These are phyloP conservation scores for Tetracladium setigerum DNA, from an alignment of 495 filamentous ascomycete species.

Conservation along the genomic window DNA sequence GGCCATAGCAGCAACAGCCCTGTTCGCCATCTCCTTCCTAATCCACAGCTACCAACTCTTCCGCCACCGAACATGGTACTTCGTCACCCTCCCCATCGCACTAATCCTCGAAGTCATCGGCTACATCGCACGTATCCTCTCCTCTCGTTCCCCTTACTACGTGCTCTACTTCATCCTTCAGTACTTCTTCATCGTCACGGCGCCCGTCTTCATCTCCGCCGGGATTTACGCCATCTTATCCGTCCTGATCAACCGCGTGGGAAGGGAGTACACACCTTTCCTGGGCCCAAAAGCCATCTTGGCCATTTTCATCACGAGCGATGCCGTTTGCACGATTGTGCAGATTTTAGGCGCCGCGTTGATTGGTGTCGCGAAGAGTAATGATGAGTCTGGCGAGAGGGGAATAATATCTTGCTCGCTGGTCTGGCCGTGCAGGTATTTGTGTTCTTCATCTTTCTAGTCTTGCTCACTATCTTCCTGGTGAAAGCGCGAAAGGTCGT, in stretches of 20 bases:
- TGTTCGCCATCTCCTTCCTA: constrained; percentile 24
- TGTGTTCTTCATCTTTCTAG: constrained; percentile 39
- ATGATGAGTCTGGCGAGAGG: constrained; percentile 30
- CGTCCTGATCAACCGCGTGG: constrained; percentile 31
- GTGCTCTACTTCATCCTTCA: constrained; percentile 47
- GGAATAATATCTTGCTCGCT: constrained; percentile 45
- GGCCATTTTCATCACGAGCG: constrained; percentile 39
- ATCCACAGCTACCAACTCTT: constrained; percentile 24
- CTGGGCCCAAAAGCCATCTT: constrained; percentile 33
- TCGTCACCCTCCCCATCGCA: constrained; percentile 23
- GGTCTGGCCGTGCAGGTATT: constrained; percentile 43
- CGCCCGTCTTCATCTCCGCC: constrained; percentile 47
- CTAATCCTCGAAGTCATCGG: constrained; percentile 36
- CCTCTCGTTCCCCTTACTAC: constrained; percentile 38
- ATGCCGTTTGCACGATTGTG: constrained; percentile 40
- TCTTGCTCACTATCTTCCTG: constrained; percentile 28
- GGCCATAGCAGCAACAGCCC: constrained; percentile 20
- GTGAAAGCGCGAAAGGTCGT: constrained; percentile 10
- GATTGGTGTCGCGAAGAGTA: constrained; percentile 33
- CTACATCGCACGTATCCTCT: constrained; percentile 34
- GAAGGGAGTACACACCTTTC: constrained; percentile 25
- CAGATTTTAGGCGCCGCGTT: constrained; percentile 44
- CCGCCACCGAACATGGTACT: constrained; percentile 24
- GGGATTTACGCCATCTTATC: constrained; percentile 43
- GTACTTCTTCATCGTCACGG: constrained; percentile 52